A percentile compares a stretch with the other conserved stretches of the same genome.
Conservation (phyloP, 1,139 yeast species). For the Suhomyces guaymorum region DNA sequence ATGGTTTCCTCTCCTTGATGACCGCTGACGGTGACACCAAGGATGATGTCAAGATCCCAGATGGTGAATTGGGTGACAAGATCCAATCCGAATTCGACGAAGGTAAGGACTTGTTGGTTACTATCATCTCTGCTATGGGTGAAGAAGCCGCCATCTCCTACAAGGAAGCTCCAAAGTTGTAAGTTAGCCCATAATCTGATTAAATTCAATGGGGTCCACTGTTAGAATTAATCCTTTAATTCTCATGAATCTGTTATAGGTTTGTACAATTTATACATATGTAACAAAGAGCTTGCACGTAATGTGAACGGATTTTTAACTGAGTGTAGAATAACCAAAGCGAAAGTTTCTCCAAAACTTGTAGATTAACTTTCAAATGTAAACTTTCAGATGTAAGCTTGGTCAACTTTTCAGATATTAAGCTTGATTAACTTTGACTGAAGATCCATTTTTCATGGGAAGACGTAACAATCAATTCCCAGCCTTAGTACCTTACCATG, state of each 20-base stretch:
- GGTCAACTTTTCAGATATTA: too few relatives aligned
- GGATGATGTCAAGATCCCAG: conserved; percentile 98
- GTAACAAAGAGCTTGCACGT: background rate
- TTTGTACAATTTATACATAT: conserved; percentile 10
- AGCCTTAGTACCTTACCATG: too few relatives aligned
- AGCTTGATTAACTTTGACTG: too few relatives aligned
- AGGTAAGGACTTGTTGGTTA: conserved; percentile 95
- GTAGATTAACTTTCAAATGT: too few relatives aligned
- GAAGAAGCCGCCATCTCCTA: conserved; percentile 98
- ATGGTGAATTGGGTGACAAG: conserved; percentile 94
- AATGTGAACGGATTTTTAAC: conserved; percentile 1
- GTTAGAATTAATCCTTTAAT: conserved; percentile 8
- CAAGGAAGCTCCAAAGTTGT: conserved; percentile 92
- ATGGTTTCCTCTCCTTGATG: conserved; percentile 97
- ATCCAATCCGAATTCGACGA: conserved; percentile 92
- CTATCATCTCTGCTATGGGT: conserved; percentile 97
- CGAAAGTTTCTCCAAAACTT: too few relatives aligned
- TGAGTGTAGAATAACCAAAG: too few relatives aligned
- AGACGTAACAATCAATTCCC: too few relatives aligned
- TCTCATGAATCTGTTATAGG: conserved; percentile 12
- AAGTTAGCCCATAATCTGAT: conserved; percentile 5
- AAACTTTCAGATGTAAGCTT: too few relatives aligned
- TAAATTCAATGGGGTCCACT: background rate
- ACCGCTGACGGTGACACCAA: conserved; percentile 96
- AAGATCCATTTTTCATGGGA: too few relatives aligned